Conservation (phyloP, 306 rosid species). For the Arachis stenosperma region DNA sequence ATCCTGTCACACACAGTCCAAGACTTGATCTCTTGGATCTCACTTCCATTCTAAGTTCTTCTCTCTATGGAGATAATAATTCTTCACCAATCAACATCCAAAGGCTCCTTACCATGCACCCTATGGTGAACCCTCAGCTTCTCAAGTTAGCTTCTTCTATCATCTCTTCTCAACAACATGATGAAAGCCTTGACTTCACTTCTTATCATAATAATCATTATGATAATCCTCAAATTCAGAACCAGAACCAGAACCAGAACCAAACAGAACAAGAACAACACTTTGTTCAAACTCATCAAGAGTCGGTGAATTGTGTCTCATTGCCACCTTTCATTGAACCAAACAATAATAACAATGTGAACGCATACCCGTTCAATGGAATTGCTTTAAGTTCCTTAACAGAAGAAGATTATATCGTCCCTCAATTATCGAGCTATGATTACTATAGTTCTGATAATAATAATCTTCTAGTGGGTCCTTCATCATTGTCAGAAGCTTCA, state of each 20-base stretch:
- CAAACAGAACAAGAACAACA: conserved; percentile 15
- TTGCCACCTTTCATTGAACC: conserved; percentile 39
- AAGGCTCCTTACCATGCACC: conserved; percentile 53
- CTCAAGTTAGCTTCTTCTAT: conserved; percentile 76
- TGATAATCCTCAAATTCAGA: conserved; percentile 42
- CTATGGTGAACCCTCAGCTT: conserved; percentile 64
- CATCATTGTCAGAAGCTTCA: conserved; percentile 40
- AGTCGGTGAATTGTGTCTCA: conserved; percentile 38
- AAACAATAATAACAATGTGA: conserved; percentile 40
- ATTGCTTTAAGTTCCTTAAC: conserved; percentile 32
- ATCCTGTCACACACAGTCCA: conserved; percentile 90
- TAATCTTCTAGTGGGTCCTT: conserved; percentile 42
- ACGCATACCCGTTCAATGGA: conserved; percentile 43
- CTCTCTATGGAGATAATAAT: conserved; percentile 43
- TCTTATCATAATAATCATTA: conserved; percentile 43
- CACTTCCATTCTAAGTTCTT: conserved; percentile 62
- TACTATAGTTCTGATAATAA: conserved; percentile 37
- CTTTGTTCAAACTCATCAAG: conserved; percentile 47
- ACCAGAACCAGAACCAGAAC: conserved; percentile 41
- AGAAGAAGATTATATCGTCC: conserved; percentile 40
- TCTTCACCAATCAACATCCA: conserved; percentile 60
- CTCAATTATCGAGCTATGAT: conserved; percentile 44
- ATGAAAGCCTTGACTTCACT: conserved; percentile 28
- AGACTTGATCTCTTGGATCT: conserved; percentile 79
- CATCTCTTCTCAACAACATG: conserved; percentile 38